Percentiles rank a stretch among this genome's conserved stretches.
Conservation (phyloP, 2,329 filamentous ascomycete species). For the Corynespora cassiicola region DNA sequence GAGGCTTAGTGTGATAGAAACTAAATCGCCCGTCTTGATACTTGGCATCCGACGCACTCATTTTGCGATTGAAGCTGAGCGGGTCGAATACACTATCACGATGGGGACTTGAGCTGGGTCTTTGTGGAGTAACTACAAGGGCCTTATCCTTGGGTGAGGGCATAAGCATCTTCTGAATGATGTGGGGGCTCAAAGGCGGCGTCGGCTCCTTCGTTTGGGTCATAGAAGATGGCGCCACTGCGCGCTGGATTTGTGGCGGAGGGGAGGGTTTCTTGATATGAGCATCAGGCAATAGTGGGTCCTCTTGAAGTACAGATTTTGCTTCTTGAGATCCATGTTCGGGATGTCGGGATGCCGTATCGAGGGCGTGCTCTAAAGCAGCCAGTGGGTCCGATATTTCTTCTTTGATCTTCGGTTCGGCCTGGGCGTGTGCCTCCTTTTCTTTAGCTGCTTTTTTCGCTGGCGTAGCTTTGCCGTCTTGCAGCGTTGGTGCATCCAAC, state of each 20-base stretch:
- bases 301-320: too few species aligned
- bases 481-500: conserved; percentile 28
- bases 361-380: conserved; percentile 37
- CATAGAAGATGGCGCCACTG: conserved; percentile 3
- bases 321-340: too few species aligned
- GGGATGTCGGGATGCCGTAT: conserved; percentile 18
- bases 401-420: conserved; percentile 19
- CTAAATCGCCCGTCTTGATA: conserved; percentile 59
- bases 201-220: conserved; percentile 35
- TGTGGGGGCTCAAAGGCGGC: conserved; percentile 49
- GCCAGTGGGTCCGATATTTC: conserved; percentile 33
- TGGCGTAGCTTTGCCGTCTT: conserved; percentile 18
- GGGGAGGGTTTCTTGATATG: too few species aligned
- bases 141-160: conserved; percentile 40
- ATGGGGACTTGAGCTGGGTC: conserved; percentile 12
- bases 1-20: conserved; percentile 20
- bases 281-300: too few species aligned
- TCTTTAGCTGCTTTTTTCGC: conserved; percentile 11
- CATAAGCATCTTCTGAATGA: conserved; percentile 55
- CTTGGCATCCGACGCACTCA: conserved; percentile 59
- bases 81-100: conserved; percentile 58
- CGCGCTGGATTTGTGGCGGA: too few species aligned
- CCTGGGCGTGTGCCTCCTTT: conserved; percentile 4
- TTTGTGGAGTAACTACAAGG: conserved; percentile 7
- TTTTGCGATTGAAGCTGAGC: conserved; percentile 57